Evolutionary conservation across 2,329 filamentous ascomycete species (phyloP).

Genomic region (Scopulariopsis brevicaulis): DNA sequence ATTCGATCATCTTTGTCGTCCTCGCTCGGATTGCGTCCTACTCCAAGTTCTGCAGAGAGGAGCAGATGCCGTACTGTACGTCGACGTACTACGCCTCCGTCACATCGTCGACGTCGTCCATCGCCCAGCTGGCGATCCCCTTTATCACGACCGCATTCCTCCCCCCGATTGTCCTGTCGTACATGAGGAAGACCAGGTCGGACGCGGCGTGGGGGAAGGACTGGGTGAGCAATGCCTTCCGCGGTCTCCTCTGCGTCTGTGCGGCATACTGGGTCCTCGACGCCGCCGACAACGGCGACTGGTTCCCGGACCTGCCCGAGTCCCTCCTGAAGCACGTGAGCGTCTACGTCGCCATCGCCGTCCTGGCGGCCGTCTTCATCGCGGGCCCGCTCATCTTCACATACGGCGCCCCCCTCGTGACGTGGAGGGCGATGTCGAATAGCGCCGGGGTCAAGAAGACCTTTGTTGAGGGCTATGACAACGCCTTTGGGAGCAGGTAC

Average conservation of each 20-base stretch:
- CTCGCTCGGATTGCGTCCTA: conserved; percentile 73
- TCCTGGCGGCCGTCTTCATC: conserved; percentile 68
- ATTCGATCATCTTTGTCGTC: conserved; percentile 72
- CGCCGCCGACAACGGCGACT: conserved; percentile 75
- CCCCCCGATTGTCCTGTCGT: conserved; percentile 66
- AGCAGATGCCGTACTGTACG: conserved; percentile 94
- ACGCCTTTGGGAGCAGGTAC: conserved; percentile 85
- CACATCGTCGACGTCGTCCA: conserved; percentile 82
- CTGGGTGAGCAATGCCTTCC: conserved; percentile 76
- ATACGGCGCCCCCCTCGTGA: conserved; percentile 77
- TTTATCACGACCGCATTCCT: conserved; percentile 61
- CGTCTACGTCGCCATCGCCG: conserved; percentile 67
- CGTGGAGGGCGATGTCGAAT: conserved; percentile 46
- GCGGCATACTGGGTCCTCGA: conserved; percentile 84
- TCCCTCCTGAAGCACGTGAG: conserved; percentile 60
- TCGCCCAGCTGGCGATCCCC: conserved; percentile 78
- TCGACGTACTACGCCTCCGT: conserved; percentile 93
- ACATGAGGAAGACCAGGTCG: conserved; percentile 70
- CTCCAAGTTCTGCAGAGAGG: conserved; percentile 88
- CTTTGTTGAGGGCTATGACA: conserved; percentile 81
- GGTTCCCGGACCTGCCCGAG: conserved; percentile 52
- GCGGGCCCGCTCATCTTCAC: conserved; percentile 77
- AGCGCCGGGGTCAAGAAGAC: conserved; percentile 42
- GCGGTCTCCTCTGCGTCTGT: conserved; percentile 61
- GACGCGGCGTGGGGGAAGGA: conserved; percentile 77